These are phyloP conservation scores for Dissophora ornata DNA, from an alignment of 192 early-diverging fungal genomes.

Conservation along the genomic window DNA sequence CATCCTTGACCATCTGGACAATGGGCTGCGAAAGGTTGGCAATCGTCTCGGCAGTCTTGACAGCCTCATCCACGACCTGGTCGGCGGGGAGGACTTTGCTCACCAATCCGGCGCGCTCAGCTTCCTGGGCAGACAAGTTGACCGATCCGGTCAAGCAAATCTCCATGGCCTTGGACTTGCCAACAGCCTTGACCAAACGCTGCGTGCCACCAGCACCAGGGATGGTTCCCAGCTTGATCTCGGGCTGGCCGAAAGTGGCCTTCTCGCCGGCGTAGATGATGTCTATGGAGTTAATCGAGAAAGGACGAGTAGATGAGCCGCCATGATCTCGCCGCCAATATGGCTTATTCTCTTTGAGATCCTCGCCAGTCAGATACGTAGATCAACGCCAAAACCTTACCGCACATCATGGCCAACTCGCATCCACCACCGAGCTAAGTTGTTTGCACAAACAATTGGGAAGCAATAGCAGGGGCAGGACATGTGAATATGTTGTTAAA, in stretches of 20 bases:
- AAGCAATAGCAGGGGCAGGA: no score
- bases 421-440: conserved; percentile 94
- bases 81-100: conserved; percentile 91
- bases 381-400: conserved; percentile 15
- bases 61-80: conserved; percentile 83
- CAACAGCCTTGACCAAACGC: conserved; percentile 90
- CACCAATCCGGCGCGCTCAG: conserved; percentile 86
- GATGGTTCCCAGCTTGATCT: conserved; percentile 98
- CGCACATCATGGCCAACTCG: conserved; percentile 99
- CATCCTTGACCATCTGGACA: conserved; percentile 96
- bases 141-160: conserved; percentile 88
- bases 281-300: conserved; percentile 43
- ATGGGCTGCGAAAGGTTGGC: conserved; percentile 85
- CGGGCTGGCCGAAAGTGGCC: conserved; percentile 97
- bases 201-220: conserved; percentile 90
- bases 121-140: conserved; percentile 88
- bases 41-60: conserved; percentile 92
- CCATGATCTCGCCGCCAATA: no score
- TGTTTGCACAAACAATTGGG: no score
- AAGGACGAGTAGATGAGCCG: background rate
- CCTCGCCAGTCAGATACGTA: no score
- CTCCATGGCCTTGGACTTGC: conserved; percentile 99
- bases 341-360: background rate
- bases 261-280: conserved; percentile 99
- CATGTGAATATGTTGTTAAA: background rate